A percentile compares a stretch with the other conserved stretches of the same genome.
Evolutionary conservation across 2,329 filamentous ascomycete species (phyloP).

Genomic region (Bipolaris gigantea): DNA sequence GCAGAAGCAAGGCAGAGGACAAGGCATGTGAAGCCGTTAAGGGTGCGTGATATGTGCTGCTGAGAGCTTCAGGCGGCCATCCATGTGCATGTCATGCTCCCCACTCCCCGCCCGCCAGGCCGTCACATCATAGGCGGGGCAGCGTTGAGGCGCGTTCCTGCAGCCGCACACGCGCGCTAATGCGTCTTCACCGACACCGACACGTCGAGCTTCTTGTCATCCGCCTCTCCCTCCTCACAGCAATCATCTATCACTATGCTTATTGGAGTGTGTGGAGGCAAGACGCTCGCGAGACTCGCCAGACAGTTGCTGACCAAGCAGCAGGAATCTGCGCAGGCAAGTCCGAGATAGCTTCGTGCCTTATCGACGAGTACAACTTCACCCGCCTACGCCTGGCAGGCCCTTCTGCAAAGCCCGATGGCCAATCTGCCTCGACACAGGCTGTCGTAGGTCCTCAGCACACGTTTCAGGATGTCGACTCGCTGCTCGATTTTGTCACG

Average conservation of each 20-base stretch:
- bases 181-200: neutral
- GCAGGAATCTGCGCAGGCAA: slow-evolving; percentile 92
- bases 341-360: slow-evolving; percentile 82
- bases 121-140: slow-evolving; percentile 7
- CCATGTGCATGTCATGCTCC: slow-evolving; percentile 4
- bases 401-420: slow-evolving; percentile 38
- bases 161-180: slow-evolving; percentile 18
- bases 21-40: slow-evolving; percentile 30
- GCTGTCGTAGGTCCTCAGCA: slow-evolving; percentile 30
- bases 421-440: neutral
- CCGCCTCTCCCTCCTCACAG: neutral
- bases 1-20: slow-evolving; percentile 10
- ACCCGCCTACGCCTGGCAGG: slow-evolving; percentile 65
- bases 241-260: slow-evolving; percentile 59
- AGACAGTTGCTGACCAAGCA: slow-evolving; percentile 15
- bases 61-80: slow-evolving; percentile 1
- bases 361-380: slow-evolving; percentile 83
- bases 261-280: slow-evolving; percentile 67
- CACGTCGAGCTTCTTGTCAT: neutral
- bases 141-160: slow-evolving; percentile 30
- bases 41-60: slow-evolving; percentile 21
- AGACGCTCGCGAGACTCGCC: slow-evolving; percentile 8
- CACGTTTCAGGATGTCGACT: slow-evolving; percentile 57
- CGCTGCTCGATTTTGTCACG: slow-evolving; percentile 83
- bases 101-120: slow-evolving; percentile 21